Evolutionary conservation across 495 filamentous ascomycete genomes (phyloP).

Genomic region (Aspergillus cavernicola): DNA sequence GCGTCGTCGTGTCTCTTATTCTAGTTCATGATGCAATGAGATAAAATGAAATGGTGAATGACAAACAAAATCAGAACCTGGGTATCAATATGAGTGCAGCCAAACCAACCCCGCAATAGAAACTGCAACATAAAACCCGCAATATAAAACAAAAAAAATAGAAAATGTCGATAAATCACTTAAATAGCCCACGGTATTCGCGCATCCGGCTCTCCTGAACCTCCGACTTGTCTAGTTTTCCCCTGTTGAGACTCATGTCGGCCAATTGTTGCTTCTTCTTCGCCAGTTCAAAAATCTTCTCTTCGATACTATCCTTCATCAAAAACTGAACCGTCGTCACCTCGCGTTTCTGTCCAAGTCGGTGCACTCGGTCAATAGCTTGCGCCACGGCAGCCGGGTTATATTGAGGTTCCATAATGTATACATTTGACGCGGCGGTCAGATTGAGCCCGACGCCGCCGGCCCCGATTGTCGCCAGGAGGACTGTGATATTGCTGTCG

Average conservation of each 20-base stretch:
- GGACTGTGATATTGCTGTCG: constrained; percentile 67
- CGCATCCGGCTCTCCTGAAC: constrained; percentile 70
- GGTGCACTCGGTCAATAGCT: constrained; percentile 90
- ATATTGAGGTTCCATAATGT: constrained; percentile 97
- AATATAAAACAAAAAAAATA: constrained; percentile 5
- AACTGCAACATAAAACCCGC: background rate
- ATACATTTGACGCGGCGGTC: constrained; percentile 78
- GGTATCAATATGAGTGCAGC: constrained; percentile 6
- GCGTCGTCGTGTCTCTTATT: constrained; percentile 6
- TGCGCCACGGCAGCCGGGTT: constrained; percentile 95
- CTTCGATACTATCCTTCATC: constrained; percentile 87
- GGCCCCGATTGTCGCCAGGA: constrained; percentile 88
- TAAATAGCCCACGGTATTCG: constrained; percentile 81
- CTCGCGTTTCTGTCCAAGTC: constrained; percentile 81
- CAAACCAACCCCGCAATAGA: background rate
- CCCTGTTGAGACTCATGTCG: constrained; percentile 73
- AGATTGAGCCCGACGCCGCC: constrained; percentile 92
- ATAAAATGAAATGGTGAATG: background rate
- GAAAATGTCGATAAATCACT: constrained; percentile 34
- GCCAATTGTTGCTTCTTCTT: constrained; percentile 88
- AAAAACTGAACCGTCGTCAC: constrained; percentile 81
- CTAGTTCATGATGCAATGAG: background rate
- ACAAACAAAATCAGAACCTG: background rate
- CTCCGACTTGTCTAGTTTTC: constrained; percentile 68
- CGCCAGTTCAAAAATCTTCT: constrained; percentile 86